Base-by-base conservation (phyloP, 805 yeast species). In the Ogataea trehalophila region DNA sequence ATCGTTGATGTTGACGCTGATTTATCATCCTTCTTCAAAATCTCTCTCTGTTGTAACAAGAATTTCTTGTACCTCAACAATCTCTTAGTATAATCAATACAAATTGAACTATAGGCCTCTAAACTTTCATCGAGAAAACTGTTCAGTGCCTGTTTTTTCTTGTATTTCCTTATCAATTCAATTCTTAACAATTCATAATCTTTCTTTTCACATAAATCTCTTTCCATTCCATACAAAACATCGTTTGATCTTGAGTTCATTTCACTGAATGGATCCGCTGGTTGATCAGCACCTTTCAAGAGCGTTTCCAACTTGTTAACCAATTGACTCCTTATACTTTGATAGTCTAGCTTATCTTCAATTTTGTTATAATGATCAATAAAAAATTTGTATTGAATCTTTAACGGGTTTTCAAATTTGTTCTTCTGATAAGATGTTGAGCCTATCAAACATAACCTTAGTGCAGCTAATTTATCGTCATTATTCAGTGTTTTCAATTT, bases 31-130 rank as follows among this genome's bases (percentile, higher is more conserved):
- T 56, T 54, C 3, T 40, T 41, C n/a, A 68, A 46, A 33, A 60
- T 45, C 22, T 45, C 48, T 39, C 51, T 62, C 46, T 66, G 73
- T 39, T 57, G 63, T 17, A 53, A 38, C 18, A 71, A 57, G 44
- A 66, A 67, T 15, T 53, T 53, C 49, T 70, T 70, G 29, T 67
- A 50, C 39, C 60, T 67, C 6, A 60, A 57, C 43, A 71, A 51
- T 35, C 69, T 56, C 1, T 49, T 49, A 16, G 65, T 53, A 41
- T 67, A 48, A 5, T 58, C 62, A 2, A 59, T 48, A 44, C 59
- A 54, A 45, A 59, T 40, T 46, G 62, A 36, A 45, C 66, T 49
- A 47, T 66, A 62, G 2, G 58, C 48, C 37, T 60, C 66, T 16
- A 57, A 22, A 3, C 60, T 41, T 29, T 62, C 66, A 7, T 56